Evolutionary conservation across 495 filamentous ascomycete genomes (phyloP), one percentile per base, ranked within the genome.

Genomic region (Hypoxylon lenormandii): DNA sequence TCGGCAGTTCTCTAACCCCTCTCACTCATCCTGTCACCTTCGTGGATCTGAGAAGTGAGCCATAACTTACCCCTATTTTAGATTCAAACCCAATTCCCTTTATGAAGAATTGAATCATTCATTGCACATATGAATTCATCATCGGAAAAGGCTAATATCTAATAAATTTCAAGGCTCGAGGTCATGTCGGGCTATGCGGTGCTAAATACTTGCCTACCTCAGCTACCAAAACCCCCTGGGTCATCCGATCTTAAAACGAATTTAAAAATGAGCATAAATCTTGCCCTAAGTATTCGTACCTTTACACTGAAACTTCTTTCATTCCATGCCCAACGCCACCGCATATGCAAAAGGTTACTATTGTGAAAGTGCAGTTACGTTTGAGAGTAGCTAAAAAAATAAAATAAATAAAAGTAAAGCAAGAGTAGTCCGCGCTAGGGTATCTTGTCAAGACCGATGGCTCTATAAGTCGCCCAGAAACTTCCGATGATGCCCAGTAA

Each of bases 361-460:
- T 30, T 38, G 36, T 16, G 47, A 56, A 18, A 13, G 7, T 26
- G n/a, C n/a, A 26, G 30, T 55, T 7, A 12, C 61, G 51, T 33
- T 48, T 55, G 26, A 23, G 23, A 58, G 45, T 21, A 19, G n/a
- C 16, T 19, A 2, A 45, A 45, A 42, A 42, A 3, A 21, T 8
- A 49, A 33, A 33, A 28, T 3, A 7, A 28, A 7, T 28, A 28
- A 28, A 28, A n/a, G n/a, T 30, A 70, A 69, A 70, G 36, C 66
- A 64, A 33, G 67, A 57, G 42, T 30, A 57, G 40, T 61, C 68
- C 61, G 47, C 68, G 50, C 46, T 23, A 54, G 68, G 68, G 68
- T 71, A 71, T 71, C 68, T 71, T 58, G 68, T 58, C 55, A 66
- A 66, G 56, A 66, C 53, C 58, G 66, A 66, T 66, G 57, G 62